Conservation (phyloP, 257 asterid species). For the Prunella vulgaris region DNA sequence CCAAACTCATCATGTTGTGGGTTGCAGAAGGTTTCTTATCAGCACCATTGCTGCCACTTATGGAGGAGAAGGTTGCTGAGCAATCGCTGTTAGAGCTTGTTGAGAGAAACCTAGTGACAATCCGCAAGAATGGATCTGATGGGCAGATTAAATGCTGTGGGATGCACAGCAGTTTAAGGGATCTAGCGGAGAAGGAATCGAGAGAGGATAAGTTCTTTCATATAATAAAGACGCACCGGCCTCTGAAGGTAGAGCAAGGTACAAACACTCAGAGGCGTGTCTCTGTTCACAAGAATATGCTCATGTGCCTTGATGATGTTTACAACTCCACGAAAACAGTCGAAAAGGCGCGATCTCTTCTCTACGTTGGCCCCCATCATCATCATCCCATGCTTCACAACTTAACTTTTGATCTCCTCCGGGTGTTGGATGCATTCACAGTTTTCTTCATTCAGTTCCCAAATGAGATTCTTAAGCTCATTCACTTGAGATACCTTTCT, state of each 20-base stretch:
- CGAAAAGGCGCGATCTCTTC: no score
- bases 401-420: slow-evolving; percentile 18
- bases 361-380: slow-evolving; percentile 23
- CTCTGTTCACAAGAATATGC: slow-evolving; percentile 29
- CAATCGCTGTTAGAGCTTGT: slow-evolving; percentile 15
- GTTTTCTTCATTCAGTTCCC: slow-evolving; percentile 30
- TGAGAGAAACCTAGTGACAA: slow-evolving; percentile 21
- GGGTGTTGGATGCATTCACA: slow-evolving; percentile 32
- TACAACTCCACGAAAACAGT: slow-evolving; percentile 3
- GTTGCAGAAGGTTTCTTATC: slow-evolving; percentile 37
- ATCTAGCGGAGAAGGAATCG: slow-evolving; percentile 19
- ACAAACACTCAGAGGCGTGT: slow-evolving; percentile 18
- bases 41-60: not conserved
- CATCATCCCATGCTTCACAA: slow-evolving; percentile 23
- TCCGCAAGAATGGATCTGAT: slow-evolving; percentile 7
- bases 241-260: not conserved
- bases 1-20: slow-evolving; percentile 30
- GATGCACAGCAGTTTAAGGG: slow-evolving; percentile 27
- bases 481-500: no score
- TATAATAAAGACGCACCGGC: slow-evolving; percentile 3
- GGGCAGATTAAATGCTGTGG: slow-evolving; percentile 16
- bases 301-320: slow-evolving; percentile 29
- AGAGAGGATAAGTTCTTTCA: slow-evolving; percentile 20
- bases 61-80: slow-evolving; percentile 23
- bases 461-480: slow-evolving; percentile 2